Evolutionary conservation across 1,139 yeast genomes (phyloP), one percentile per base, ranked within the genome.

Genomic region (Candida anutae): DNA sequence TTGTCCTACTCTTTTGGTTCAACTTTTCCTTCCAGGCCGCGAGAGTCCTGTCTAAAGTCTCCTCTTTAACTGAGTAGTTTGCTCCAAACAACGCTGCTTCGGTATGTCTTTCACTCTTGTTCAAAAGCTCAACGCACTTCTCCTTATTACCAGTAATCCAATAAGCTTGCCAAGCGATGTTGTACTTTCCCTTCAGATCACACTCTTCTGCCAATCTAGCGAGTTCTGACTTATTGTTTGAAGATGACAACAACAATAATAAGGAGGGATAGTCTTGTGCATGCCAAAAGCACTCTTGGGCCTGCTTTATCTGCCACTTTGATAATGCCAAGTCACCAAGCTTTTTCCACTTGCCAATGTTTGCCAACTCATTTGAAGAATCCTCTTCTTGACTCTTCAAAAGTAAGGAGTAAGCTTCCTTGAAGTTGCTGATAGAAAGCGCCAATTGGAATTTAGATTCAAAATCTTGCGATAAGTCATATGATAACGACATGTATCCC

Each of bases 101-200:
- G 3, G 94, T 67, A 36, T 63, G 67, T 50, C 94, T 74, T 28
- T 74, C 84, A 35, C 87, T 73, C 48, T 72, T 68, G 31, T 71
- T 63, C 44, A 90, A 69, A 40, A 93, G 62, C 21, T 75, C 73
- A 32, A 79, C 65, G 43, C 93, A 81, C 27, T 68, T 66, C 15
- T 62, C 58, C 25, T 74, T 64, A 46, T 85, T 82, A 25, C 94
- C 93, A 25, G 79, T 71, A 32, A 77, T 65, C 97, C 97, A 90
- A 55, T 78, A 76, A 14, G 95, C 81, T 53, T 83, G 87, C 66
- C 88, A 90, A 23, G 98, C 95, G 37, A 90, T 67, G 51, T 90
- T 90, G 55, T 77, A 84, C 52, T 80, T 80, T 28, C 96, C 96
- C 26, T 63, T 67, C 13, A 56, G 58, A 43, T 71, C 76, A 29